Conservation (phyloP, 2,329 filamentous ascomycete genomes). For the Pseudogymnoascus sp. region DNA sequence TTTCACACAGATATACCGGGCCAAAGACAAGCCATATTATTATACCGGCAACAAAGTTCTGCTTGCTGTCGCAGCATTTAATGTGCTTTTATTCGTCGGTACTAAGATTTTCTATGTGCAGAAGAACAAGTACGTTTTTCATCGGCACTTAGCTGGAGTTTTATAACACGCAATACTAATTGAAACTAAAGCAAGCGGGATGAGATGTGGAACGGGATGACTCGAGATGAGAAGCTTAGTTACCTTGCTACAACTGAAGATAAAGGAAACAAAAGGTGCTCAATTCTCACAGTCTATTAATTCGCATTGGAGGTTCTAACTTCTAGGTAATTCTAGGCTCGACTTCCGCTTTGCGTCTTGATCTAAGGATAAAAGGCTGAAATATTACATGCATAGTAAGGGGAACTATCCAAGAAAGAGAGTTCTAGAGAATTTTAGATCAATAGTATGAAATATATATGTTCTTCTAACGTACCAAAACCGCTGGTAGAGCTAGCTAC, state of each 20-base stretch:
- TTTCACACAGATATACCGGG: constrained; percentile 35
- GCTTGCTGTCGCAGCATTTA: constrained; percentile 38
- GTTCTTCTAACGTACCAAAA: no score
- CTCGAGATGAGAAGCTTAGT: constrained; percentile 22
- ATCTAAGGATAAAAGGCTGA: no score
- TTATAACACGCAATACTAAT: neutral
- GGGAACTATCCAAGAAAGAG: no score
- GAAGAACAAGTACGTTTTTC: constrained; percentile 30
- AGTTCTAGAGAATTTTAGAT: no score
- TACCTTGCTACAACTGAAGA: constrained; percentile 33
- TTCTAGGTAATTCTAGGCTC: no score
- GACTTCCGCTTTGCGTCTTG: no score
- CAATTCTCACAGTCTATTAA: no score
- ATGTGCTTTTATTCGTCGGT: constrained; percentile 35
- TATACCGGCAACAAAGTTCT: constrained; percentile 45
- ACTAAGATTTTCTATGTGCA: constrained; percentile 38
- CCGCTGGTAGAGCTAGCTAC: no score
- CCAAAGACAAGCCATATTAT: constrained; percentile 45
- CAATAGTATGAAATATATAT: no score
- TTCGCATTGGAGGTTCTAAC: no score
- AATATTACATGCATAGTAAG: no score
- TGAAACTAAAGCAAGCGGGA: constrained; percentile 23
- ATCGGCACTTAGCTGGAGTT: no score
- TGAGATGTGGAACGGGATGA: constrained; percentile 35
- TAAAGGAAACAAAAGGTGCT: constrained; percentile 31